These are phyloP conservation scores for Apiospora aurea DNA, from an alignment of 2,329 filamentous ascomycete genomes.

Conservation along the genomic window DNA sequence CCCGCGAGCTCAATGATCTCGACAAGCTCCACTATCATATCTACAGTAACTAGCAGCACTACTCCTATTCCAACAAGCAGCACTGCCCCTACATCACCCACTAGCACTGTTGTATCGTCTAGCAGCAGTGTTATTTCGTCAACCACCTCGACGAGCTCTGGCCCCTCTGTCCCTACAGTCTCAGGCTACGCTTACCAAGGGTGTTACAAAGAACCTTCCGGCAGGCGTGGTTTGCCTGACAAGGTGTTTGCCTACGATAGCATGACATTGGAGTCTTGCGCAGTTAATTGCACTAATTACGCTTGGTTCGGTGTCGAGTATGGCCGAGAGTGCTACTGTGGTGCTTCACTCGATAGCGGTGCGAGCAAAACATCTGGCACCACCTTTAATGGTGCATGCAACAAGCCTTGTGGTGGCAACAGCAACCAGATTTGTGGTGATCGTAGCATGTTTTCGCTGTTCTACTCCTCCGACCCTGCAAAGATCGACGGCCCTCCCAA, in stretches of 20 bases:
- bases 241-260: constrained; percentile 31
- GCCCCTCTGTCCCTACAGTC: not conserved
- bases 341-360: constrained; percentile 23
- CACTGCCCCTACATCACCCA: not conserved
- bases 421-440: constrained; percentile 36
- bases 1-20: not conserved
- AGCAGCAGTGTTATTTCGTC: not conserved
- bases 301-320: constrained; percentile 48
- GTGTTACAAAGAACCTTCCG: constrained; percentile 26
- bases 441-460: constrained; percentile 32
- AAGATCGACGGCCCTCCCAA: constrained; percentile 27
- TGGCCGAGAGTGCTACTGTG: constrained; percentile 45
- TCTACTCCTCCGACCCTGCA: constrained; percentile 29
- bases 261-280: constrained; percentile 49
- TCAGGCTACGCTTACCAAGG: constrained; percentile 28
- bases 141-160: constrained; percentile 3
- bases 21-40: not conserved
- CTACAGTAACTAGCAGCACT: not conserved
- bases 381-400: constrained; percentile 3
- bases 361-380: not conserved
- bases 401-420: constrained; percentile 29
- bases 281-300: constrained; percentile 37
- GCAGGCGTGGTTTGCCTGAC: constrained; percentile 22
- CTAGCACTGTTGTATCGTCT: not conserved
- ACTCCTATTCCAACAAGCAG: not conserved